Conservation (phyloP, 306 rosid species). For the Cucurbita moschata region DNA sequence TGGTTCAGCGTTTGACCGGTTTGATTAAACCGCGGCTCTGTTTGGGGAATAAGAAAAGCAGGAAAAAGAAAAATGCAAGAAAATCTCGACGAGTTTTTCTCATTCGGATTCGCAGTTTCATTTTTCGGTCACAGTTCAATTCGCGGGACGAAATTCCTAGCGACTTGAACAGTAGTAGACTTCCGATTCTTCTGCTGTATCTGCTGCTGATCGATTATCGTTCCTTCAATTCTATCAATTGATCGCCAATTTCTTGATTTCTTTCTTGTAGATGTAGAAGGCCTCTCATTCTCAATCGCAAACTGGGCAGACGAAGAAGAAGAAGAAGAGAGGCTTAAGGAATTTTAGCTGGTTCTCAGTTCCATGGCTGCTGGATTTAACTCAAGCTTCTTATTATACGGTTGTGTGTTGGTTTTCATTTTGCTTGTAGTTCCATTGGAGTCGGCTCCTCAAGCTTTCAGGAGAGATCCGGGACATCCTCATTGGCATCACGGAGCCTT, state of each 20-base stretch:
- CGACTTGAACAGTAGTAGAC: not conserved
- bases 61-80: not conserved
- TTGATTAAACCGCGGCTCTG: not conserved
- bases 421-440: conserved; percentile 40
- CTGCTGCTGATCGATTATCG: not conserved
- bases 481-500: conserved; percentile 99
- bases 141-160: not conserved
- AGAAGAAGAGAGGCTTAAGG: not conserved
- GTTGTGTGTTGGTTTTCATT: conserved; percentile 17
- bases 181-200: not conserved
- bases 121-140: not conserved
- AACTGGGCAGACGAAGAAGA: not conserved
- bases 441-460: conserved; percentile 69
- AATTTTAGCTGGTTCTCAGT: conserved; percentile 8
- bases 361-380: conserved; percentile 16
- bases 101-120: not conserved
- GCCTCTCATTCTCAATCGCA: not conserved
- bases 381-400: conserved; percentile 6
- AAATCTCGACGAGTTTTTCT: not conserved
- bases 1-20: not conserved
- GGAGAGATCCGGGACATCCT: conserved; percentile 49
- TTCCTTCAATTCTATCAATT: not conserved
- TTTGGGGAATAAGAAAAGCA: not conserved
- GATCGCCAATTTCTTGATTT: not conserved
- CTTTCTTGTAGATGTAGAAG: not conserved